Conservation (phyloP, 108 stramenopile genomes). For the Pseudonitzschia multiseries region DNA sequence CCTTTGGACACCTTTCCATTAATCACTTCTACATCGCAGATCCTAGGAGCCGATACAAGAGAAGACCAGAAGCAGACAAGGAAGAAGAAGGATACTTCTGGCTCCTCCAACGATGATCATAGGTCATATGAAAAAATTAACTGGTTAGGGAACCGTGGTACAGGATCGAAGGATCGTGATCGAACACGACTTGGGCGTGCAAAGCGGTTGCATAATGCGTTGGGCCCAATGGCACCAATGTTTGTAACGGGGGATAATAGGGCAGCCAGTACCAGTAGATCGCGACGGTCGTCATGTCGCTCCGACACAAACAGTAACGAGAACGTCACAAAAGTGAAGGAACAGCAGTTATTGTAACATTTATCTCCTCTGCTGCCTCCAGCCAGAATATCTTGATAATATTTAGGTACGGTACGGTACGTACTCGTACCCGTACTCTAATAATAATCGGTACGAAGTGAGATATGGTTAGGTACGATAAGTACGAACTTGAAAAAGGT, state of each 20-base stretch:
- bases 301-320: neutral
- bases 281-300: neutral
- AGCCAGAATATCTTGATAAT: neutral
- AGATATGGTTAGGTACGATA: no score
- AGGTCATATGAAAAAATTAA: neutral
- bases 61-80: neutral
- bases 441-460: no score
- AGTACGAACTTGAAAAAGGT: no score
- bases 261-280: neutral
- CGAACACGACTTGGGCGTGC: neutral
- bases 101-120: neutral
- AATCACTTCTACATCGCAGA: neutral
- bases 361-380: neutral
- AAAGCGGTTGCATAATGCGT: neutral
- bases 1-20: neutral
- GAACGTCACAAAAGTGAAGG: neutral
- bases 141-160: neutral
- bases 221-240: conserved; percentile 11
- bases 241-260: neutral
- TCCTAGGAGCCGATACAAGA: neutral
- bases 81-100: neutral
- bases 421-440: no score
- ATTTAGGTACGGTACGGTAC: no score
- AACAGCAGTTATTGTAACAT: no score
- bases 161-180: neutral